Evolutionary conservation across 2,329 filamentous ascomycete species (phyloP).

Genomic region (Cadophora luteo-olivacea): DNA sequence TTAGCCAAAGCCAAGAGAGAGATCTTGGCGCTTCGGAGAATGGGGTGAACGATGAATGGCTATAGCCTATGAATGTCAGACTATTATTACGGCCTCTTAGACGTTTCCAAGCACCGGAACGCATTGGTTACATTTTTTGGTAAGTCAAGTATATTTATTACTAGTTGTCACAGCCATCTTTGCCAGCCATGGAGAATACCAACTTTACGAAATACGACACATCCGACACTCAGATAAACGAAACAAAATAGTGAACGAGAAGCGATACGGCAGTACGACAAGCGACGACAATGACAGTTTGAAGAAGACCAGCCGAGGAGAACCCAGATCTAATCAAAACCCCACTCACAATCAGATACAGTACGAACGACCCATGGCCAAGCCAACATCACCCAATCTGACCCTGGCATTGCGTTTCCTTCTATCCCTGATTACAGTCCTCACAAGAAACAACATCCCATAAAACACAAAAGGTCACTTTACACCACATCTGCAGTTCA

Average conservation of each 20-base stretch:
- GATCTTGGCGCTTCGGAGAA: slow-evolving; percentile 1
- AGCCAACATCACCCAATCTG: too few species aligned
- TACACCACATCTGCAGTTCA: background rate
- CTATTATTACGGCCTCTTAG: background rate
- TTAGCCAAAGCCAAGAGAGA: background rate
- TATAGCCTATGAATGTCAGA: background rate
- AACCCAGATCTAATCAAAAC: too few species aligned
- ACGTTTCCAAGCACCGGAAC: background rate
- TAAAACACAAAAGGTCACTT: too few species aligned
- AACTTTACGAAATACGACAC: slow-evolving; percentile 4
- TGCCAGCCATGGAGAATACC: too few species aligned
- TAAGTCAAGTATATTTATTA: too few species aligned
- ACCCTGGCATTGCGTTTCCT: too few species aligned
- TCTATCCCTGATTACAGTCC: too few species aligned
- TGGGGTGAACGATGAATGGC: background rate
- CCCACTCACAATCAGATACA: too few species aligned
- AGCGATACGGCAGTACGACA: slow-evolving; percentile 4
- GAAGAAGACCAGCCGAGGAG: background rate
- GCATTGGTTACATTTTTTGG: too few species aligned
- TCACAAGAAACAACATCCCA: too few species aligned
- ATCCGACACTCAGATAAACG: background rate
- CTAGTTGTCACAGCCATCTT: background rate
- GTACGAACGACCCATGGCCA: too few species aligned
- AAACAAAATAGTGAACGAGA: background rate
- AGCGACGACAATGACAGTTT: background rate